A percentile compares a stretch with the other conserved stretches of the same genome.
phyloP scores from a whole-genome alignment of 202 grass and related monocot species.

The Panicum virgatum region DNA sequence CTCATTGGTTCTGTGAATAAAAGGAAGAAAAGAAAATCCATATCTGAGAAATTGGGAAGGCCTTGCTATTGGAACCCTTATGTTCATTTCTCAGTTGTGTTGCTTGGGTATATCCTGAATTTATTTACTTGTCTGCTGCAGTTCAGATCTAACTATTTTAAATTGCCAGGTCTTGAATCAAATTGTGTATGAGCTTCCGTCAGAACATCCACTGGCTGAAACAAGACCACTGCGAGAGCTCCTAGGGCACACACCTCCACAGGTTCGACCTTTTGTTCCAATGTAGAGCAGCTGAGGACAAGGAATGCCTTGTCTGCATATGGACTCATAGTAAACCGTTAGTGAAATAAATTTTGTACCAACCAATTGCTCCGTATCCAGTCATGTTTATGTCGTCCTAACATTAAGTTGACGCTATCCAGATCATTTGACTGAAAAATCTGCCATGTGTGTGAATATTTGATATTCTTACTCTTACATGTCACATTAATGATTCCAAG shows the following conservation, averaged over 20 bases:
- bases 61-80: not conserved
- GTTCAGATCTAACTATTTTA: conserved; percentile 43
- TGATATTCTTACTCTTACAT: not conserved
- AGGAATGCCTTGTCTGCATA: conserved; percentile 3
- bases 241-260: conserved; percentile 80
- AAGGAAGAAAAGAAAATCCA: not conserved
- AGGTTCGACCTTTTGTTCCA: conserved; percentile 60
- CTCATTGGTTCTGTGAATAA: not conserved
- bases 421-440: not conserved
- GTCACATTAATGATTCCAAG: not conserved
- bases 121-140: not conserved
- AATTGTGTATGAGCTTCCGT: conserved; percentile 91
- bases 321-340: not conserved
- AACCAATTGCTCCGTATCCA: not conserved
- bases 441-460: not conserved
- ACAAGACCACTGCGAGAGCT: conserved; percentile 86
- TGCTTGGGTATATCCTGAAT: not conserved
- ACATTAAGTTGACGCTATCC: not conserved
- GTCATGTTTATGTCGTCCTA: not conserved
- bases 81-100: not conserved
- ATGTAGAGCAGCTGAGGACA: not conserved
- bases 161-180: conserved; percentile 84
- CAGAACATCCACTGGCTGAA: conserved; percentile 86
- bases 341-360: conserved; percentile 6
- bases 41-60: not conserved